Conservation (phyloP, 2,329 filamentous ascomycete species). For the Colletotrichum gigasporum region DNA sequence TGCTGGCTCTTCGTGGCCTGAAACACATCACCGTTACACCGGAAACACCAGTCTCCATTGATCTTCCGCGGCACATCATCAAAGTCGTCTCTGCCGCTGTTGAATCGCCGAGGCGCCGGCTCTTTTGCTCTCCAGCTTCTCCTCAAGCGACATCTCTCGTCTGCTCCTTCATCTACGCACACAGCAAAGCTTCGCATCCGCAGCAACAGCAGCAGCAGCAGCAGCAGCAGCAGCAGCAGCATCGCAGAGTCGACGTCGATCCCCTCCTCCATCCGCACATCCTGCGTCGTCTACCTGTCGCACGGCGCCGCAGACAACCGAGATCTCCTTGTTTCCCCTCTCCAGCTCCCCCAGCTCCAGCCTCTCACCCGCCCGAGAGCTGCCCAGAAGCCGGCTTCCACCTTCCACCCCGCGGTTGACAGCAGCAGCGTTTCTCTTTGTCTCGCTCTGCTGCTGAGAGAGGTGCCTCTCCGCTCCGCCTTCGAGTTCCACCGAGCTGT, state of each 20-base stretch:
- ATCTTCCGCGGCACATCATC: slow-evolving; percentile 29
- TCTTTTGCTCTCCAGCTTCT: background rate
- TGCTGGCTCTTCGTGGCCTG: background rate
- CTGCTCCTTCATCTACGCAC: background rate
- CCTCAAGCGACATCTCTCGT: slow-evolving; percentile 23
- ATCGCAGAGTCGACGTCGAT: slow-evolving; percentile 4
- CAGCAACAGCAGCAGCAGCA: no score
- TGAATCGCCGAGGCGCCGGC: slow-evolving; percentile 29
- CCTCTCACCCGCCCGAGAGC: background rate
- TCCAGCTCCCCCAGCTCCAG: background rate
- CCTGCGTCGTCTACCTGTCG: slow-evolving; percentile 18
- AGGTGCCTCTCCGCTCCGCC: background rate
- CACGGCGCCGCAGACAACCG: slow-evolving; percentile 28
- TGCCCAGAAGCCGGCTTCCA: no score
- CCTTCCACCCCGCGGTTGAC: background rate
- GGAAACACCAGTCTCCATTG: background rate
- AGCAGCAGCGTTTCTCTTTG: slow-evolving; percentile 23
- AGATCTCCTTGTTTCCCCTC: slow-evolving; percentile 26
- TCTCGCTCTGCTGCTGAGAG: slow-evolving; percentile 18
- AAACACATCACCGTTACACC: slow-evolving; percentile 10
- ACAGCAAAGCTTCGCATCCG: background rate
- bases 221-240: no score
- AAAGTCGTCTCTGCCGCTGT: slow-evolving; percentile 26
- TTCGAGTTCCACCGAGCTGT: slow-evolving; percentile 3
- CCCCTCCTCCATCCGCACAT: slow-evolving; percentile 13